Evolutionary conservation across 352 stramenopile species (phyloP).

Genomic region (Detonula confervacea): DNA sequence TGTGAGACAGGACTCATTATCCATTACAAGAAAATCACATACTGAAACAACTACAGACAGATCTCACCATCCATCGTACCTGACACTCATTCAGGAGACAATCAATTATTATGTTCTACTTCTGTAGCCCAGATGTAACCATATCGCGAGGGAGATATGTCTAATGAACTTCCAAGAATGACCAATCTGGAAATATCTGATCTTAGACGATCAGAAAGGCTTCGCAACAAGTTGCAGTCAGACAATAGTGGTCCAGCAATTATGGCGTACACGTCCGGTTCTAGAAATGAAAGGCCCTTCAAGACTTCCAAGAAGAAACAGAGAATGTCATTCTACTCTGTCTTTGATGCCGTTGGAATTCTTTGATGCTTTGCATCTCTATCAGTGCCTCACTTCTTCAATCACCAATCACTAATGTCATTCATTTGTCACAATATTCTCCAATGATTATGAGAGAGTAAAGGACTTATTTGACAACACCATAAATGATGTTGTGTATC

Average conservation of each 20-base stretch:
- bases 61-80: too few relatives aligned
- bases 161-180: not conserved
- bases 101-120: too few relatives aligned
- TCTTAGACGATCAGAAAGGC: not conserved
- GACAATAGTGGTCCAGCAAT: not conserved
- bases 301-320: not conserved
- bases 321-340: not conserved
- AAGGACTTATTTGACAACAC: conserved; percentile 15
- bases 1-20: too few relatives aligned
- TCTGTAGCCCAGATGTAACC: too few relatives aligned
- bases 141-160: conserved; percentile 1
- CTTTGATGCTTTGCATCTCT: not conserved
- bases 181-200: not conserved
- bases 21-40: too few relatives aligned
- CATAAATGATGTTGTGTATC: conserved; percentile 1
- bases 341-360: not conserved
- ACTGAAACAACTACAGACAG: too few relatives aligned
- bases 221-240: not conserved
- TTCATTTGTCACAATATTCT: not conserved
- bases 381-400: not conserved
- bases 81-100: too few relatives aligned
- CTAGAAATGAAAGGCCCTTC: not conserved
- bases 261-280: not conserved
- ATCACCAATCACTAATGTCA: not conserved
- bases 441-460: conserved; percentile 4